These are phyloP conservation scores for Meyerozyma guilliermondii DNA, from an alignment of 1,139 yeast genomes.

Conservation along the genomic window DNA sequence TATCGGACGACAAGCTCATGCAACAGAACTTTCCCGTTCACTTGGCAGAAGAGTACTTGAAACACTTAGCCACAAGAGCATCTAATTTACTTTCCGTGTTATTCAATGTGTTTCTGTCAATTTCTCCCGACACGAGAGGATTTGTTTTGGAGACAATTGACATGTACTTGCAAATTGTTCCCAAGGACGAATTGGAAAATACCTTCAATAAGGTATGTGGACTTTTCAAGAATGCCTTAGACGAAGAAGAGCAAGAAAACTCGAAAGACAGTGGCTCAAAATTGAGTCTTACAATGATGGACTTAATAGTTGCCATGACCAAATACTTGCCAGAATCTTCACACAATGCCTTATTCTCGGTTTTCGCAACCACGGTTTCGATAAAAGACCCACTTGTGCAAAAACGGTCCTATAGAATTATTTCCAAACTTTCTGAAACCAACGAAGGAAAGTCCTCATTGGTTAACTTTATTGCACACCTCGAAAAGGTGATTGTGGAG, in stretches of 20 bases:
- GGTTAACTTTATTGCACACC: constrained; percentile 45
- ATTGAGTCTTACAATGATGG: constrained; percentile 83
- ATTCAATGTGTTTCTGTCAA: constrained; percentile 86
- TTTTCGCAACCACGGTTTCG: constrained; percentile 66
- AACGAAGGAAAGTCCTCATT: constrained; percentile 58
- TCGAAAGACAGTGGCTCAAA: constrained; percentile 36
- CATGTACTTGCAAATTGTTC: constrained; percentile 68
- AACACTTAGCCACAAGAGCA: constrained; percentile 60
- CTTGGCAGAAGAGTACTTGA: constrained; percentile 52
- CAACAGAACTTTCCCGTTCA: constrained; percentile 57
- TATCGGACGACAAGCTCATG: constrained; percentile 52
- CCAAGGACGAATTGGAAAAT: constrained; percentile 57
- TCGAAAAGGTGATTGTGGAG: constrained; percentile 55
- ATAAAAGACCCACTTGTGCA: constrained; percentile 64
- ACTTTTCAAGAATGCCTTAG: constrained; percentile 69
- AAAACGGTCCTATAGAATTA: constrained; percentile 83
- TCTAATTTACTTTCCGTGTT: constrained; percentile 78
- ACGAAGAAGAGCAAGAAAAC: constrained; percentile 42
- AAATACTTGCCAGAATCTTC: constrained; percentile 70
- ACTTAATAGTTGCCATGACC: constrained; percentile 80
- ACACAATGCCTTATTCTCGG: constrained; percentile 69
- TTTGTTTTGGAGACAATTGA: constrained; percentile 84
- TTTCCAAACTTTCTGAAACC: constrained; percentile 64
- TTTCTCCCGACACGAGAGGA: constrained; percentile 78
- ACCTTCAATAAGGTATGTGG: constrained; percentile 87